These are phyloP conservation scores for Candida peoriensis DNA, from an alignment of 805 yeast species.

Conservation along the genomic window DNA sequence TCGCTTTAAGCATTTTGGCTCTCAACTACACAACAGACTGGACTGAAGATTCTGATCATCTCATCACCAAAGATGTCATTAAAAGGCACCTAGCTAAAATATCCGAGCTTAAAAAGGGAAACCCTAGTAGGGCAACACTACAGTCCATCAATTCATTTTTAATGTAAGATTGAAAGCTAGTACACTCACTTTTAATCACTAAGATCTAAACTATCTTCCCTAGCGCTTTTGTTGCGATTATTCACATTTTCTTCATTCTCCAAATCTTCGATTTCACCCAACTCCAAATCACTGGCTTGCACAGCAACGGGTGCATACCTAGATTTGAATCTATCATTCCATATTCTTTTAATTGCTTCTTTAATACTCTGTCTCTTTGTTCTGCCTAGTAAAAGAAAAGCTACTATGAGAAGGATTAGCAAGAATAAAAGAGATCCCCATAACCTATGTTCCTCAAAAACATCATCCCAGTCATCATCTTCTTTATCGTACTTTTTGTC, in stretches of 20 bases:
- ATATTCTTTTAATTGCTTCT: constrained; percentile 10
- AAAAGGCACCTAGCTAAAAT: constrained; percentile 51
- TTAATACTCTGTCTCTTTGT: constrained; percentile 18
- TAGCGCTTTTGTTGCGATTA: neutral
- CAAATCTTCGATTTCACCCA: constrained; percentile 7
- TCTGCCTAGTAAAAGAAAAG: constrained; percentile 32
- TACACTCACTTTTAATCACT: neutral
- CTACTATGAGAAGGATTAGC: constrained; percentile 25
- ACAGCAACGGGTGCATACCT: constrained; percentile 3
- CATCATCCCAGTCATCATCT: constrained; percentile 37
- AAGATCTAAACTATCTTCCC: neutral
- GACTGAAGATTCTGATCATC: constrained; percentile 16
- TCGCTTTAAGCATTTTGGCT: constrained; percentile 49
- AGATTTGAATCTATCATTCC: constrained; percentile 5
- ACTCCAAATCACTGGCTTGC: constrained; percentile 12
- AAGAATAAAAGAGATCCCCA: constrained; percentile 34
- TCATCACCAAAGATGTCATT: constrained; percentile 45
- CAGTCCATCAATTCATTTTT: constrained; percentile 61
- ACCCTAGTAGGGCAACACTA: constrained; percentile 75
- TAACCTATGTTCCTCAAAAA: constrained; percentile 26
- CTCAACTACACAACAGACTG: constrained; percentile 40
- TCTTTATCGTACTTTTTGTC: constrained; percentile 24
- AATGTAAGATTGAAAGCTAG: constrained; percentile 35
- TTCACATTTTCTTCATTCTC: constrained; percentile 4
- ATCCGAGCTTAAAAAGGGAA: constrained; percentile 43